phyloP scores from a whole-genome alignment of 2,329 filamentous ascomycete genomes.

The Claviceps sorghi region DNA sequence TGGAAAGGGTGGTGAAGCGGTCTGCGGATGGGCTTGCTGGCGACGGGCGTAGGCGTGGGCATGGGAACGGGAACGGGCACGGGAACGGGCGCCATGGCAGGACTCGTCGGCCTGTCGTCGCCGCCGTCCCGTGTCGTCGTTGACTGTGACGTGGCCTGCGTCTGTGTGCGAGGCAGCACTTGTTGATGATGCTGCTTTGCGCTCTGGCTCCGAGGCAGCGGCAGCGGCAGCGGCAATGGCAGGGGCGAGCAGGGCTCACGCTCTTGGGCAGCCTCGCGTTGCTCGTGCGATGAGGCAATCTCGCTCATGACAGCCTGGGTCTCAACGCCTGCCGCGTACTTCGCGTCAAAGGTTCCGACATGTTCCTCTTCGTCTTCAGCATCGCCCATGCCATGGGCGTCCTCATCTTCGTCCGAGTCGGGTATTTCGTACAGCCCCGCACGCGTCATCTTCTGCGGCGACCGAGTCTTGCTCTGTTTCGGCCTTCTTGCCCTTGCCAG shows the following conservation, averaged over 20 bases:
- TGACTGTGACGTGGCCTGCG: neutral
- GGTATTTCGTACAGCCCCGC: constrained; percentile 25
- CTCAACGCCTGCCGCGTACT: constrained; percentile 16
- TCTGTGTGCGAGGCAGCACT: neutral
- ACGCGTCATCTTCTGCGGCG: neutral
- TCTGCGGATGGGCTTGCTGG: constrained; percentile 11
- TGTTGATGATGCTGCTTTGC: neutral
- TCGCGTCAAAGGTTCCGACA: constrained; percentile 4
- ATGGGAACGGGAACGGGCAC: too few species aligned
- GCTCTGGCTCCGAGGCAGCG: constrained; percentile 1
- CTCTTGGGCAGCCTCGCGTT: neutral
- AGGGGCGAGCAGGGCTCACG: neutral
- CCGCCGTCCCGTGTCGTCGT: neutral
- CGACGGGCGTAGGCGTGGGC: neutral
- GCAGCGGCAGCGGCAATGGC: neutral
- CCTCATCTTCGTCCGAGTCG: constrained; percentile 26
- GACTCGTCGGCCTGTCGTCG: neutral
- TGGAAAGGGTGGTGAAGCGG: constrained; percentile 14
- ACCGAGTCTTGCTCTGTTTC: constrained; percentile 7
- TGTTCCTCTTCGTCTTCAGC: neutral
- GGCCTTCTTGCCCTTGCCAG: constrained; percentile 11
- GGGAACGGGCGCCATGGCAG: neutral
- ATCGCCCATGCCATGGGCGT: neutral
- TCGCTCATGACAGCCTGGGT: constrained; percentile 22
- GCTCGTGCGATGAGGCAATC: constrained; percentile 16